A percentile compares a stretch with the other conserved stretches of the same genome.
Evolutionary conservation across 2,329 filamentous ascomycete genomes (phyloP).

Genomic region (Didymosphaeria variabile): DNA sequence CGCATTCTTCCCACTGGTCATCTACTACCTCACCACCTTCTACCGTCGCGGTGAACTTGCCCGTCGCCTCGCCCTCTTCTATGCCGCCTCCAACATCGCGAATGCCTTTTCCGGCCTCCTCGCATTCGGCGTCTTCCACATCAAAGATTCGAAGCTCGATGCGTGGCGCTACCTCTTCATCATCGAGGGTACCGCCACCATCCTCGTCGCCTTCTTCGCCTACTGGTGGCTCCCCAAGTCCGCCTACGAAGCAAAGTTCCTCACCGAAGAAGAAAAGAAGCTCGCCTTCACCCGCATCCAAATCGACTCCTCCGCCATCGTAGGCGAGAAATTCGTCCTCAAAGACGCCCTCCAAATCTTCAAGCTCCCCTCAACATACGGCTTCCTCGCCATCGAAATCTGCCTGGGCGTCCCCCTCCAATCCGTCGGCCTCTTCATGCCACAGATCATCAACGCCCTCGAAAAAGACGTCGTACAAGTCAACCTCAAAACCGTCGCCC

Average conservation of each 20-base stretch:
- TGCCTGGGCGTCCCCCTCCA: conserved; percentile 68
- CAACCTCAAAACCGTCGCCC: conserved; percentile 83
- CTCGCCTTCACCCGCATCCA: conserved; percentile 79
- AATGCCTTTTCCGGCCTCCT: conserved; percentile 70
- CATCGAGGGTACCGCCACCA: conserved; percentile 66
- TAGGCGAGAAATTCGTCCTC: conserved; percentile 65
- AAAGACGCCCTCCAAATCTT: conserved; percentile 63
- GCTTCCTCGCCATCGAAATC: conserved; percentile 65
- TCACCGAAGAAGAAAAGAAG: conserved; percentile 70
- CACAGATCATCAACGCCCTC: conserved; percentile 64
- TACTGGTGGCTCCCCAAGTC: conserved; percentile 74
- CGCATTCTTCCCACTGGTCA: conserved; percentile 75
- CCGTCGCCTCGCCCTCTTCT: conserved; percentile 75
- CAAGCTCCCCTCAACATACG: conserved; percentile 62
- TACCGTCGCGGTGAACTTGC: conserved; percentile 77
- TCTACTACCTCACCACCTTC: conserved; percentile 69
- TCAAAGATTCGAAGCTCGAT: conserved; percentile 58
- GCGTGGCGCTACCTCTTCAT: conserved; percentile 74
- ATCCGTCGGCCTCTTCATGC: conserved; percentile 65
- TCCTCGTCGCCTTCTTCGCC: conserved; percentile 69
- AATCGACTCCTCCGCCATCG: conserved; percentile 74
- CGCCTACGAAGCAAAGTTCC: conserved; percentile 70
- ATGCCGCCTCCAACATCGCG: conserved; percentile 78
- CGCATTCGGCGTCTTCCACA: conserved; percentile 68
- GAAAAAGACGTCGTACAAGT: conserved; percentile 69